Conservation (phyloP, 1,139 yeast genomes). For the Suhomyces anneliseae region DNA sequence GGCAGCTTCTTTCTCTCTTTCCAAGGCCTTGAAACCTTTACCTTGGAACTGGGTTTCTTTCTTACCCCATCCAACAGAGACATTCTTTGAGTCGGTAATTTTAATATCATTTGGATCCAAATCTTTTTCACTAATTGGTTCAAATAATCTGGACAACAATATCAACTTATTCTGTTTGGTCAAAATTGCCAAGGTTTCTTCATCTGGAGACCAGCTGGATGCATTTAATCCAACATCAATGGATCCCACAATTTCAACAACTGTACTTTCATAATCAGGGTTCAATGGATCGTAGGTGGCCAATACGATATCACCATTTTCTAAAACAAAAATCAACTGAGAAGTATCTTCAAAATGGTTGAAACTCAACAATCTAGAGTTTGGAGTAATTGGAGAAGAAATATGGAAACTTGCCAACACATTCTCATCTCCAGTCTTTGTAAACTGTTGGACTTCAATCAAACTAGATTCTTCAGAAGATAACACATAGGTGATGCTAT, state of each 20-base stretch:
- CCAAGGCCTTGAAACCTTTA: conserved; percentile 81
- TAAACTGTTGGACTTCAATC: conserved; percentile 52
- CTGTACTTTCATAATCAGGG: conserved; percentile 53
- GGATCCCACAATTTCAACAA: conserved; percentile 78
- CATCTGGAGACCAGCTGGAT: conserved; percentile 90
- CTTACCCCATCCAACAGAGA: conserved; percentile 98
- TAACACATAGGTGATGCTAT: conserved; percentile 67
- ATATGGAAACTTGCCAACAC: conserved; percentile 59
- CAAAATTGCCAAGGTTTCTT: conserved; percentile 76
- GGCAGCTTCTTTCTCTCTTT: conserved; percentile 58
- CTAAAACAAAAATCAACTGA: conserved; percentile 61
- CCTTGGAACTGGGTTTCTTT: conserved; percentile 97
- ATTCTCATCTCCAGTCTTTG: conserved; percentile 55
- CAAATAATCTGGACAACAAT: conserved; percentile 73
- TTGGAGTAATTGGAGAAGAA: conserved; percentile 28
- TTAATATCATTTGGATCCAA: conserved; percentile 63
- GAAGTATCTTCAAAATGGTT: conserved; percentile 64
- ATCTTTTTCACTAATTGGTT: conserved; percentile 67
- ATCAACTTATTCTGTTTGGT: conserved; percentile 63
- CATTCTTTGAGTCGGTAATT: conserved; percentile 70
- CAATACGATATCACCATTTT: conserved; percentile 67
- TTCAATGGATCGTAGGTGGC: conserved; percentile 57
- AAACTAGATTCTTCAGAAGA: conserved; percentile 59
- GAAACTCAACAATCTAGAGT: conserved; percentile 43
- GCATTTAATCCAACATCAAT: conserved; percentile 74